Conservation (phyloP, 208 protist species). For the Wallacemonas sp. region DNA sequence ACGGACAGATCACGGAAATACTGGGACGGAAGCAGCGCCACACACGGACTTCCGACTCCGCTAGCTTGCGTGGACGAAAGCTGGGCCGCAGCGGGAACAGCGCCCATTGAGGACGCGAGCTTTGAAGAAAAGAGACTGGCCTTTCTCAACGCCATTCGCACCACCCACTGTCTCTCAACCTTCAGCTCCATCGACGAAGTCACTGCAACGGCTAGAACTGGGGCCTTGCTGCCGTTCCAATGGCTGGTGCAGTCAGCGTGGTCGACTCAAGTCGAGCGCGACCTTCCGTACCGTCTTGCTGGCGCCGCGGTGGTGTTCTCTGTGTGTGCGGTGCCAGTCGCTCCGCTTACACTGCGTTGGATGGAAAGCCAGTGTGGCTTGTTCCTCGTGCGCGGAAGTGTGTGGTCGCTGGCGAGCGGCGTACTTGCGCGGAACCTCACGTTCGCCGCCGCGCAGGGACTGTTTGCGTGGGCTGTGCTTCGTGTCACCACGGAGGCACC, state of each 20-base stretch:
- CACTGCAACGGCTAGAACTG: background rate
- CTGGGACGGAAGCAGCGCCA: conserved; percentile 11
- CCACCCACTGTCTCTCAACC: conserved; percentile 7
- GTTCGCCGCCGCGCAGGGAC: conserved; percentile 40
- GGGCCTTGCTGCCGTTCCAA: conserved; percentile 21
- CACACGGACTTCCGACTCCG: background rate
- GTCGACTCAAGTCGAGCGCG: conserved; percentile 22
- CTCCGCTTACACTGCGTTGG: conserved; percentile 62
- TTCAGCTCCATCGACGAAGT: conserved; percentile 21
- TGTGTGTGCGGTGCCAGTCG: conserved; percentile 36
- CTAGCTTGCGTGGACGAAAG: background rate
- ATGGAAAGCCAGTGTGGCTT: conserved; percentile 70
- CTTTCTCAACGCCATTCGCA: conserved; percentile 39
- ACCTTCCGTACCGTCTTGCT: conserved; percentile 48
- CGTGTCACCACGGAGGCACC: conserved; percentile 7
- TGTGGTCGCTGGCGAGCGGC: conserved; percentile 71
- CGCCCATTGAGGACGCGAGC: background rate
- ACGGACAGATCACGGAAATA: conserved; percentile 3
- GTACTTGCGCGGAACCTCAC: conserved; percentile 38
- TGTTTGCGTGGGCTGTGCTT: conserved; percentile 13
- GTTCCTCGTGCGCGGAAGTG: conserved; percentile 62
- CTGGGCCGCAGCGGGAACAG: background rate
- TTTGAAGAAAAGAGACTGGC: conserved; percentile 23
- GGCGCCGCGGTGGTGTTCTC: conserved; percentile 53
- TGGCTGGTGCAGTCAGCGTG: conserved; percentile 72